These are phyloP conservation scores for Chloranthus sessilifolius DNA, from an alignment of 164 flowering plant species.

Conservation along the genomic window DNA sequence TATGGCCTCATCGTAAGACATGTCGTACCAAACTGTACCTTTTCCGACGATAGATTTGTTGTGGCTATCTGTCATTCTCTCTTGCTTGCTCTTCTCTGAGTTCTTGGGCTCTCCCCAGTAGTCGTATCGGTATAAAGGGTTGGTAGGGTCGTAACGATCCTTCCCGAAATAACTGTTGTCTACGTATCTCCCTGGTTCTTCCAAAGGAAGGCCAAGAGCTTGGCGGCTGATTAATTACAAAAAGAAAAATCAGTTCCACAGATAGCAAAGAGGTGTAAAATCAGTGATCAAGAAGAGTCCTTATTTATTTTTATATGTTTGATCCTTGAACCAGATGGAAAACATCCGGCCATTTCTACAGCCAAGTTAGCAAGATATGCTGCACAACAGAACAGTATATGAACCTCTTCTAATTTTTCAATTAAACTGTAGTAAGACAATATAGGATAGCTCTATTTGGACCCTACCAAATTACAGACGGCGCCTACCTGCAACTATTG, in stretches of 20 bases:
- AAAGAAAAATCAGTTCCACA: background rate
- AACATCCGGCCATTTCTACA: too few relatives aligned
- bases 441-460: too few relatives aligned
- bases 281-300: background rate
- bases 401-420: too few relatives aligned
- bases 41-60: constrained; percentile 80
- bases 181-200: constrained; percentile 83
- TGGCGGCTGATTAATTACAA: constrained; percentile 47
- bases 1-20: constrained; percentile 82
- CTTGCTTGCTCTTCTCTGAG: constrained; percentile 81
- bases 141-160: constrained; percentile 71
- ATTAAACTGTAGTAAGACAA: too few relatives aligned
- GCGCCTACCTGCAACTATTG: too few relatives aligned
- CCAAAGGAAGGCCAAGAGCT: constrained; percentile 85
- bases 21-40: constrained; percentile 76
- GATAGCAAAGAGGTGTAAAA: background rate
- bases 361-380: too few relatives aligned
- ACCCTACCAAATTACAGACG: too few relatives aligned
- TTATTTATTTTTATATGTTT: too few relatives aligned
- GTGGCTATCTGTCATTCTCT: constrained; percentile 57
- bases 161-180: constrained; percentile 61
- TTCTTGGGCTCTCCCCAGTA: constrained; percentile 98
- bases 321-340: too few relatives aligned
- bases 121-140: constrained; percentile 75
- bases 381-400: too few relatives aligned